Conservation (phyloP, 441 rosid species). For the Erodium texanum region DNA sequence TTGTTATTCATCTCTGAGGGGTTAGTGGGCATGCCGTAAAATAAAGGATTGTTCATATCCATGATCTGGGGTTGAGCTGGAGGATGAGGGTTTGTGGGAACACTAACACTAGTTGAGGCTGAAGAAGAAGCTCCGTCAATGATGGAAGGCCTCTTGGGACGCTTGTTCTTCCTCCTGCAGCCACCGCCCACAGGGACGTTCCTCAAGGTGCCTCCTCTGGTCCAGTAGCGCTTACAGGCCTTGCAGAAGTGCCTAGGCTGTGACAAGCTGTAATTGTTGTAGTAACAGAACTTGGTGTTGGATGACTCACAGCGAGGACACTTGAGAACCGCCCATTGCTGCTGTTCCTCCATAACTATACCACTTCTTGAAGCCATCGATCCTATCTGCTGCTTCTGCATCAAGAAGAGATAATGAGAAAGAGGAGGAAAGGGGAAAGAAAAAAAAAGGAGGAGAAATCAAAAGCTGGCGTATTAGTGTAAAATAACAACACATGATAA, state of each 20-base stretch:
- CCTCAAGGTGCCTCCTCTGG: background rate
- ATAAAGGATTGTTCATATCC: background rate
- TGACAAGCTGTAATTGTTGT: slow-evolving; percentile 5
- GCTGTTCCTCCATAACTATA: background rate
- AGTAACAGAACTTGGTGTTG: slow-evolving; percentile 6
- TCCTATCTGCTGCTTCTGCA: background rate
- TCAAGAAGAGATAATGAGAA: background rate
- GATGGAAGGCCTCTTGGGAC: background rate
- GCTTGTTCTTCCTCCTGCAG: slow-evolving; percentile 7
- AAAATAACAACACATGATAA: slow-evolving; percentile 1
- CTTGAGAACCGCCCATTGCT: slow-evolving; percentile 3
- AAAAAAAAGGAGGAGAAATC: background rate
- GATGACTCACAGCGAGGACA: slow-evolving; percentile 5
- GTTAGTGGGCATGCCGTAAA: background rate
- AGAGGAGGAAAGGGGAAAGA: background rate
- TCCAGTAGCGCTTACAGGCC: slow-evolving; percentile 3
- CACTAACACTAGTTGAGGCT: background rate
- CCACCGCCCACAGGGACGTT: slow-evolving; percentile 7
- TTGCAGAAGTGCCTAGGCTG: slow-evolving; percentile 14
- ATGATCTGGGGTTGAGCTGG: slow-evolving; percentile 1
- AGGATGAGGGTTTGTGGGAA: background rate
- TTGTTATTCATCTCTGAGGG: background rate
- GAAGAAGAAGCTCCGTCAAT: slow-evolving; percentile 2
- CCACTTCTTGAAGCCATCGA: background rate
- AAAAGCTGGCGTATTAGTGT: slow-evolving; percentile 4